Evolutionary conservation across 2,329 filamentous ascomycete genomes (phyloP).

Genomic region (Fusarium penzigii): DNA sequence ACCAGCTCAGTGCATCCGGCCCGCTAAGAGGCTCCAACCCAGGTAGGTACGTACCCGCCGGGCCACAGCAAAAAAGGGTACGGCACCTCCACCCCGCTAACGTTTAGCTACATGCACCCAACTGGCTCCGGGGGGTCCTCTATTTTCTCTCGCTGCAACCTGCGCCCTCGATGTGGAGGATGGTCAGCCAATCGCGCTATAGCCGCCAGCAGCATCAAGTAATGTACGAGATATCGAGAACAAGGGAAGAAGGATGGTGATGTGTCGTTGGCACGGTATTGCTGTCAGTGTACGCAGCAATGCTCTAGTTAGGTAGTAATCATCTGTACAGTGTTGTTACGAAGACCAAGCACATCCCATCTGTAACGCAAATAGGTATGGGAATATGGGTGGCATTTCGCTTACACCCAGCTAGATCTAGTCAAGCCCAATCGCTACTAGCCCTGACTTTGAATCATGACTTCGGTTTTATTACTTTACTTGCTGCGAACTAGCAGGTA

Average conservation of each 20-base stretch:
- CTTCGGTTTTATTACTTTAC: no score
- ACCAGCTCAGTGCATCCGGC: conserved; percentile 21
- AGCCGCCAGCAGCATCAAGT: background rate
- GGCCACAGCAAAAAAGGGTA: background rate
- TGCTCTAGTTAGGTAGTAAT: background rate
- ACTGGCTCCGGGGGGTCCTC: conserved; percentile 12
- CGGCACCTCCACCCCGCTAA: background rate
- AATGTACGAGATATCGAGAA: conserved; percentile 1
- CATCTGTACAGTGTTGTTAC: background rate
- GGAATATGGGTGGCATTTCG: no score
- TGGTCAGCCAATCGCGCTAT: conserved; percentile 22
- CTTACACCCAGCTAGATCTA: no score
- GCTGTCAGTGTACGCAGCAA: background rate
- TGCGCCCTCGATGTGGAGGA: conserved; percentile 21
- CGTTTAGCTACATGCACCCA: conserved; percentile 1
- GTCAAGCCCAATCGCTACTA: no score
- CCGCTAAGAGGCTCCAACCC: conserved; percentile 7
- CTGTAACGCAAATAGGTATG: no score
- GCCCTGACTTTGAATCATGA: no score
- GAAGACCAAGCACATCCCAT: conserved; percentile 10
- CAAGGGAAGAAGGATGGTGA: background rate
- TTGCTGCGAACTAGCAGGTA: no score
- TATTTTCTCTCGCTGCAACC: conserved; percentile 19
- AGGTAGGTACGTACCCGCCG: conserved; percentile 4
- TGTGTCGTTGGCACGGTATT: background rate